Conservation (phyloP, 108 stramenopile genomes). For the Chaetoceros muelleri region DNA sequence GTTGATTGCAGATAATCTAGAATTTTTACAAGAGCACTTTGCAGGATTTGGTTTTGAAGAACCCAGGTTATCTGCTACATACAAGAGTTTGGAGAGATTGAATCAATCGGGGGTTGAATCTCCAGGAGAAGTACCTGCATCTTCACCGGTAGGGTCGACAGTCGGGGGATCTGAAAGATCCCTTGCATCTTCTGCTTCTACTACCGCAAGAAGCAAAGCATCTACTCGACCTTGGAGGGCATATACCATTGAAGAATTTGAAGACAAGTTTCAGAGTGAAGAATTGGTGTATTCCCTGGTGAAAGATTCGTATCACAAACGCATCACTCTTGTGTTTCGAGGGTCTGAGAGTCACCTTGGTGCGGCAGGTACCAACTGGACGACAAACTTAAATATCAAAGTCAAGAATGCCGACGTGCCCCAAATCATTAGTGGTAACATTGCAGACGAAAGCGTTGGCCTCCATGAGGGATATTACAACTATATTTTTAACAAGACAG, state of each 20-base stretch:
- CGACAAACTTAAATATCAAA: conserved; percentile 22
- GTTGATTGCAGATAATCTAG: neutral
- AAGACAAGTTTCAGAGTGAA: conserved; percentile 13
- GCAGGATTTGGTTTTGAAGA: neutral
- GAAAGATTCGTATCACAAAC: conserved; percentile 13
- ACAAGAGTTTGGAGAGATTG: neutral
- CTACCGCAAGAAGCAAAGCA: too few species aligned
- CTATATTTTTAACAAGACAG: conserved; percentile 32
- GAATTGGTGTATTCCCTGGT: conserved; percentile 19
- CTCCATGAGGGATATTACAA: conserved; percentile 53
- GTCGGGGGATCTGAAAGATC: neutral
- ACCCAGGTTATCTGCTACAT: too few species aligned
- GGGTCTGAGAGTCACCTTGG: conserved; percentile 12
- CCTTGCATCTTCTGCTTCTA: too few species aligned
- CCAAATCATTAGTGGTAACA: conserved; percentile 1
- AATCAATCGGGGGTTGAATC: neutral
- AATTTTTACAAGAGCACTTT: neutral
- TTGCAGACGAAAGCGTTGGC: conserved; percentile 8
- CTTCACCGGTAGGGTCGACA: neutral
- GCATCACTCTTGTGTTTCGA: conserved; percentile 25
- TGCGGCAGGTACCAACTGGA: conserved; percentile 14
- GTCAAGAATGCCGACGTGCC: conserved; percentile 14
- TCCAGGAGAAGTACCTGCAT: neutral
- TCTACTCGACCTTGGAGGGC: neutral
- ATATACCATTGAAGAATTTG: conserved; percentile 17